phyloP scores from a whole-genome alignment of 805 yeast genomes.

The Candida manassasensis region DNA sequence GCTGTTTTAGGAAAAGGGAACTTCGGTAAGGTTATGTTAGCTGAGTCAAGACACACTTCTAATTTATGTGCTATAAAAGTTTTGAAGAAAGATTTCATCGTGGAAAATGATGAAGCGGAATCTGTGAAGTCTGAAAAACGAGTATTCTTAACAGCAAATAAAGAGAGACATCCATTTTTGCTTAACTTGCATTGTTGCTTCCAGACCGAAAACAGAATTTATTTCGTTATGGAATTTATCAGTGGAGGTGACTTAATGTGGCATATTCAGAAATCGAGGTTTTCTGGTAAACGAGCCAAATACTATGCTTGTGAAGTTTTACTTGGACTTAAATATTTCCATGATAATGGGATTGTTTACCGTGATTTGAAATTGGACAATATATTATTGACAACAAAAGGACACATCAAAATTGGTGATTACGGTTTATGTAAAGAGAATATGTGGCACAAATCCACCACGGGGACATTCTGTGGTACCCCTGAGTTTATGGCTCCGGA shows the following conservation, averaged over 20 bases:
- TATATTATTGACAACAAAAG: conserved; percentile 80
- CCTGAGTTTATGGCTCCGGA: conserved; percentile 99
- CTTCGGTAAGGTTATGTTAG: conserved; percentile 97
- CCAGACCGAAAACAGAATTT: conserved; percentile 95
- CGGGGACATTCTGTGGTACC: conserved; percentile 96
- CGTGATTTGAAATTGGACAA: conserved; percentile 96
- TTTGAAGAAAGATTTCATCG: conserved; percentile 89
- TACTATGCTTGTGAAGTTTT: conserved; percentile 96
- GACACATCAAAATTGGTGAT: conserved; percentile 95
- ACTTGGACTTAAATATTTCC: conserved; percentile 86
- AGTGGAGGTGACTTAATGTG: conserved; percentile 99
- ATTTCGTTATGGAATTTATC: conserved; percentile 97
- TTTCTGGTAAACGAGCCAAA: conserved; percentile 88
- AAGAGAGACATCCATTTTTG: conserved; percentile 88
- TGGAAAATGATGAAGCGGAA: conserved; percentile 94
- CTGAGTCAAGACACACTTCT: conserved; percentile 81
- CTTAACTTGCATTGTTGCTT: conserved; percentile 89
- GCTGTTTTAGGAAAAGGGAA: conserved; percentile 98
- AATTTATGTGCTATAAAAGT: conserved; percentile 93
- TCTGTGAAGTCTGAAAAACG: conserved; percentile 92
- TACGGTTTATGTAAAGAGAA: conserved; percentile 95
- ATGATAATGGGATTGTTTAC: conserved; percentile 91
- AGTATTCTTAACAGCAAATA: conserved; percentile 80
- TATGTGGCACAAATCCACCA: conserved; percentile 80
- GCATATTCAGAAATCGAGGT: conserved; percentile 93